Conservation (phyloP, 2,329 filamentous ascomycete genomes). For the Colletotrichum tamarilloi region DNA sequence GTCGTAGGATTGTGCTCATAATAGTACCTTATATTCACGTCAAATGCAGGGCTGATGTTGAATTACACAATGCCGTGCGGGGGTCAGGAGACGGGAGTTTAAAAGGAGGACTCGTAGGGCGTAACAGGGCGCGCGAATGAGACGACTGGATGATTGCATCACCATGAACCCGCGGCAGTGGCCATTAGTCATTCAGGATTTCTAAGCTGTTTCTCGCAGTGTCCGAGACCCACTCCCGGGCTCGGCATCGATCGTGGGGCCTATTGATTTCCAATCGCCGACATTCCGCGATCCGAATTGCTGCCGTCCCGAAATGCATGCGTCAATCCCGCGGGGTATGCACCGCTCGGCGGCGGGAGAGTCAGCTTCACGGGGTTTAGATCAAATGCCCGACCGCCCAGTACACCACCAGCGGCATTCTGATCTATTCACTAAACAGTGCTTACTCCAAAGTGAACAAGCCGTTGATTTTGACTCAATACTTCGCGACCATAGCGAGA, state of each 20-base stretch:
- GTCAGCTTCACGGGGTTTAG: not conserved
- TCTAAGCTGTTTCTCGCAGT: slow-evolving; percentile 17
- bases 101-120: not conserved
- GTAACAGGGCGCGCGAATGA: not conserved
- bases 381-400: not conserved
- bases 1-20: slow-evolving; percentile 20
- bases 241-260: not conserved
- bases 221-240: slow-evolving; percentile 10
- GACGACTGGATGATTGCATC: slow-evolving; percentile 9
- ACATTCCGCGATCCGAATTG: not conserved
- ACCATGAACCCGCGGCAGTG: slow-evolving; percentile 1
- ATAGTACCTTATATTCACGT: not conserved
- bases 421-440: not conserved
- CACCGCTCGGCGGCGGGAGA: not conserved
- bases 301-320: not conserved
- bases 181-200: slow-evolving; percentile 28
- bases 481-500: not conserved
- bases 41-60: not conserved
- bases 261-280: slow-evolving; percentile 22
- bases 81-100: slow-evolving; percentile 1
- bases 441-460: not conserved
- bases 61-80: not conserved
- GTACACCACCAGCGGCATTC: not conserved
- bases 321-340: not conserved
- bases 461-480: not conserved